Conservation (phyloP, 345 rosid species). For the Lepidium didymum region DNA sequence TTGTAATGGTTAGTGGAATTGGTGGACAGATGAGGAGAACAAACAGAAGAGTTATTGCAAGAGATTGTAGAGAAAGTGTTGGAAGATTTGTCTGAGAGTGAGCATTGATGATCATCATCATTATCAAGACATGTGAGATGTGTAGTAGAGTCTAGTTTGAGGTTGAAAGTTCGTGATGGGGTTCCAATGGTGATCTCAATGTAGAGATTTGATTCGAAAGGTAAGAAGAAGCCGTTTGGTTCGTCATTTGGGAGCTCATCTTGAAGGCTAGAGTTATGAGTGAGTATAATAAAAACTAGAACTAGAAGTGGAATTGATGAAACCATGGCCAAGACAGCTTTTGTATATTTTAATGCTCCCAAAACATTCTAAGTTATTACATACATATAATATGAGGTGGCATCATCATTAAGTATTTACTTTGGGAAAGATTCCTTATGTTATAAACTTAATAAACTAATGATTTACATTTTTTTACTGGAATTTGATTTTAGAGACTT, state of each 20-base stretch:
- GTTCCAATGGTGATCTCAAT: constrained; percentile 21
- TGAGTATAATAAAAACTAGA: background rate
- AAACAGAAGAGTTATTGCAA: constrained; percentile 19
- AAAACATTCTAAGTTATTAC: background rate
- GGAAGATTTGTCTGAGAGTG: constrained; percentile 14
- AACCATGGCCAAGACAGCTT: background rate
- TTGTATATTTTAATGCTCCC: background rate
- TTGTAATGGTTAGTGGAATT: background rate
- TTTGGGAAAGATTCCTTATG: too few relatives aligned
- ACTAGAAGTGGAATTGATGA: background rate
- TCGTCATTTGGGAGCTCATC: background rate
- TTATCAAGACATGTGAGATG: constrained; percentile 26
- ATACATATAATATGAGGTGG: background rate
- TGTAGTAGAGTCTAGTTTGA: constrained; percentile 29
- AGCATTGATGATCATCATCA: constrained; percentile 24
- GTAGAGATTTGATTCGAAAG: constrained; percentile 28
- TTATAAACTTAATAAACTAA: too few relatives aligned
- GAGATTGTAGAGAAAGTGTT: constrained; percentile 22
- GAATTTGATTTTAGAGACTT: too few relatives aligned
- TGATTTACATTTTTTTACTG: too few relatives aligned
- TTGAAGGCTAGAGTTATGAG: constrained; percentile 1
- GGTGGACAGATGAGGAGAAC: constrained; percentile 11
- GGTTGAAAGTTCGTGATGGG: constrained; percentile 22
- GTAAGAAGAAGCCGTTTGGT: constrained; percentile 27
- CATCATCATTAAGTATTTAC: too few relatives aligned